phyloP scores from a whole-genome alignment of 306 rosid genomes.

The Nissolia schottii region DNA sequence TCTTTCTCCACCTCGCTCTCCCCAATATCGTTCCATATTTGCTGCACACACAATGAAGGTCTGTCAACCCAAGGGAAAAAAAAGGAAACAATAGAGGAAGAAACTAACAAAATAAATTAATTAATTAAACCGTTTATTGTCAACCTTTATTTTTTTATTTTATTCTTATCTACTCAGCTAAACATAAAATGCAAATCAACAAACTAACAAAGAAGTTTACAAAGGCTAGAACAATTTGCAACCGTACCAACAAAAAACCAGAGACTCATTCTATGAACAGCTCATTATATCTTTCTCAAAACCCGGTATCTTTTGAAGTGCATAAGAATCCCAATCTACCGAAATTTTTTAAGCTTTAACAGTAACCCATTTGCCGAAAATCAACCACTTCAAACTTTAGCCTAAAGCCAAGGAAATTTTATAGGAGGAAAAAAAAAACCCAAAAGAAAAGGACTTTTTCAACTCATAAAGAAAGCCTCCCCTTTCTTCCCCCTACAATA shows the following conservation, averaged over 20 bases:
- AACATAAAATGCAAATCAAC: not conserved
- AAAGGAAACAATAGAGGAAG: not conserved
- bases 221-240: not conserved
- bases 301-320: not conserved
- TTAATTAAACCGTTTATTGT: not conserved
- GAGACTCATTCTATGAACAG: not conserved
- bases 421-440: not conserved
- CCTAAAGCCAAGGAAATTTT: not conserved
- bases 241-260: too few relatives aligned
- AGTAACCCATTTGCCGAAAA: conserved; percentile 7
- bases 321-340: conserved; percentile 9
- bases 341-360: not conserved
- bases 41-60: conserved; percentile 42
- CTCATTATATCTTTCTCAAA: not conserved
- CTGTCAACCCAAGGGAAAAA: conserved; percentile 8
- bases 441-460: conserved; percentile 22
- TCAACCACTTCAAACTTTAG: not conserved
- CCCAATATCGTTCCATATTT: conserved; percentile 95
- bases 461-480: conserved; percentile 8
- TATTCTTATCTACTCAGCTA: not conserved
- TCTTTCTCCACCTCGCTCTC: conserved; percentile 78
- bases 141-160: not conserved
- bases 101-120: not conserved
- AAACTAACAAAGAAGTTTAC: not conserved
- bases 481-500: not conserved